A percentile compares a stretch with the other conserved stretches of the same genome.
phyloP scores from a whole-genome alignment of 2,329 filamentous ascomycete genomes.

The Dothideomycetidae sp. region DNA sequence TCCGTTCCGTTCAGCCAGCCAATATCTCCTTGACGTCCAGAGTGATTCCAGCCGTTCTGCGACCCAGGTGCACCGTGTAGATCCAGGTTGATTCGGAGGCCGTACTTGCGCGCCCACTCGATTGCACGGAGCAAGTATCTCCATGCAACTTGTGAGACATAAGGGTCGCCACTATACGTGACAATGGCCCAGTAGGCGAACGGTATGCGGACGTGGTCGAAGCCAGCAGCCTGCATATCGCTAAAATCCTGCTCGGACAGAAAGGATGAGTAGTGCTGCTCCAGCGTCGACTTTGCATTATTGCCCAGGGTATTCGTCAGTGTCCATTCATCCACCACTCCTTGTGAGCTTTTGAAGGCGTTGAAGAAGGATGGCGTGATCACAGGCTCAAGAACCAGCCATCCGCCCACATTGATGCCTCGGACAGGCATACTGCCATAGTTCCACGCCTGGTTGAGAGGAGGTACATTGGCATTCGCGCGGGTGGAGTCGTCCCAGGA shows the following conservation, averaged over 20 bases:
- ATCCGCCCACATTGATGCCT: slow-evolving; percentile 86
- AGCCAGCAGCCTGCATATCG: slow-evolving; percentile 71
- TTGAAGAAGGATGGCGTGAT: slow-evolving; percentile 87
- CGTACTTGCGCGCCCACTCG: slow-evolving; percentile 86
- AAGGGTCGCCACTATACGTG: slow-evolving; percentile 74
- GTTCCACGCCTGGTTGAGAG: slow-evolving; percentile 61
- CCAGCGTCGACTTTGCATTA: slow-evolving; percentile 52
- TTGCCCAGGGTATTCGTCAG: slow-evolving; percentile 57
- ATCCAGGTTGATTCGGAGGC: slow-evolving; percentile 83
- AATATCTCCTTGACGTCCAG: slow-evolving; percentile 65
- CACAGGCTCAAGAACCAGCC: slow-evolving; percentile 87
- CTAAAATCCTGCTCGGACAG: slow-evolving; percentile 71
- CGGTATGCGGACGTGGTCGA: slow-evolving; percentile 94
- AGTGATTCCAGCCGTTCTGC: slow-evolving; percentile 98
- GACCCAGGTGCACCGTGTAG: slow-evolving; percentile 82
- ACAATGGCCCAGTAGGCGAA: slow-evolving; percentile 91
- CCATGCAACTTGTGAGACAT: slow-evolving; percentile 77
- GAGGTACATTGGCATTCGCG: slow-evolving; percentile 67
- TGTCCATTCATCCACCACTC: slow-evolving; percentile 78
- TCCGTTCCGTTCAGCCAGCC: slow-evolving; percentile 86
- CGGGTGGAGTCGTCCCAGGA: slow-evolving; percentile 71
- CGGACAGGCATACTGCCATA: slow-evolving; percentile 70
- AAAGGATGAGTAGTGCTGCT: slow-evolving; percentile 83
- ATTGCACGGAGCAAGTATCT: slow-evolving; percentile 84
- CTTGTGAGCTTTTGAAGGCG: slow-evolving; percentile 44